Evolutionary conservation across 148 eudicot genomes (phyloP).

Genomic region (Dianthus caryophyllus): DNA sequence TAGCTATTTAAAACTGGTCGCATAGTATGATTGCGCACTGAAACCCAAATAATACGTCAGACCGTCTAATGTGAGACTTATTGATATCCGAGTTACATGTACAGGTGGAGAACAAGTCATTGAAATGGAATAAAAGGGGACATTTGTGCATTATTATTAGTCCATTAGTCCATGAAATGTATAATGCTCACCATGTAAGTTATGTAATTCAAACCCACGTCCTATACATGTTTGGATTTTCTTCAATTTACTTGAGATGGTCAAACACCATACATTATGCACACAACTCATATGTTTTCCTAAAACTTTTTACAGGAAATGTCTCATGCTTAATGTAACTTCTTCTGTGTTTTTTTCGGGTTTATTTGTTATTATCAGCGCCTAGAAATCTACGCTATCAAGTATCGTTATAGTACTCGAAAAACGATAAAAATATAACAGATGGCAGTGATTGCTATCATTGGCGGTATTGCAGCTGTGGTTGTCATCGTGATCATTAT

Average conservation of each 20-base stretch:
- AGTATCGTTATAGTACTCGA: not conserved
- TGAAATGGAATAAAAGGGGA: not conserved
- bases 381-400: not conserved
- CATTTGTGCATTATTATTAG: slow-evolving; percentile 13
- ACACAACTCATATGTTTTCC: not conserved
- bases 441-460: slow-evolving; percentile 41
- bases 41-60: too few relatives aligned
- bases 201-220: slow-evolving; percentile 25
- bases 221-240: slow-evolving; percentile 27
- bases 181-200: slow-evolving; percentile 20
- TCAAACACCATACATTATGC: slow-evolving; percentile 20
- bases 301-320: too few relatives aligned
- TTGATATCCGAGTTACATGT: not conserved
- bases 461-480: slow-evolving; percentile 53
- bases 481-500: slow-evolving; percentile 23
- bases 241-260: slow-evolving; percentile 4
- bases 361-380: too few relatives aligned
- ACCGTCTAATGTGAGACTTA: too few relatives aligned
- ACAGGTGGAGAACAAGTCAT: slow-evolving; percentile 17
- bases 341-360: too few relatives aligned
- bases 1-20: too few relatives aligned
- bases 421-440: slow-evolving; percentile 25
- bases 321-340: too few relatives aligned
- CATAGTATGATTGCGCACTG: too few relatives aligned
- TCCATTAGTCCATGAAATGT: slow-evolving; percentile 16